Conservation (phyloP, 495 filamentous ascomycete genomes). For the Lichina pygmaea region DNA sequence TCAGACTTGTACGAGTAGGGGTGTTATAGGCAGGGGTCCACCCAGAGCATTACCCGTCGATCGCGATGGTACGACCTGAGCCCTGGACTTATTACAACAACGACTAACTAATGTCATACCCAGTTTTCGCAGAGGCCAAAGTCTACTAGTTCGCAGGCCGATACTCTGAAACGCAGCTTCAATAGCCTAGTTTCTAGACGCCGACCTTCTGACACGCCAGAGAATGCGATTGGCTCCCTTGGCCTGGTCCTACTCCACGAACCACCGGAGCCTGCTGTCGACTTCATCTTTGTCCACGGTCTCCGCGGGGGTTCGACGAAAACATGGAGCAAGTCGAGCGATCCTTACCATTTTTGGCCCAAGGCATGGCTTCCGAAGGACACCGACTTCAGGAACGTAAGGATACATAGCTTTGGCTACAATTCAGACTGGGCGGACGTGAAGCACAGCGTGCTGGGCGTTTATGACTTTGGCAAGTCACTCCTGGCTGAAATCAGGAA, state of each 20-base stretch:
- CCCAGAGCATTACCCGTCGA: too few relatives aligned
- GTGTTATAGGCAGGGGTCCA: too few relatives aligned
- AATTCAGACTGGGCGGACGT: slow-evolving; percentile 1
- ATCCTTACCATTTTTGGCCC: slow-evolving; percentile 12
- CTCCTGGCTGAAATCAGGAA: slow-evolving; percentile 1
- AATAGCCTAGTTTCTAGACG: too few relatives aligned
- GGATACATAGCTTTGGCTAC: slow-evolving; percentile 17
- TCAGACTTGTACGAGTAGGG: too few relatives aligned
- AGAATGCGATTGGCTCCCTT: slow-evolving; percentile 8
- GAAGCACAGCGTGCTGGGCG: slow-evolving; percentile 1
- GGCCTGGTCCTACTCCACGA: slow-evolving; percentile 13
- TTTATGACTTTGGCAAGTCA: slow-evolving; percentile 3
- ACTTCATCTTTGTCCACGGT: slow-evolving; percentile 12
- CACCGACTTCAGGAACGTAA: slow-evolving; percentile 8
- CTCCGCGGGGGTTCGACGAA: slow-evolving; percentile 5
- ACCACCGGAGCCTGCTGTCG: slow-evolving; percentile 7
- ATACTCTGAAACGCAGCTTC: too few relatives aligned
- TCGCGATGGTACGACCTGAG: too few relatives aligned
- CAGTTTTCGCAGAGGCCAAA: too few relatives aligned
- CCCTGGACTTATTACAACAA: too few relatives aligned
- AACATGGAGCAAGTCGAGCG: slow-evolving; percentile 1
- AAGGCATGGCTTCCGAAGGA: slow-evolving; percentile 15
- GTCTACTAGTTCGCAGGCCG: too few relatives aligned
- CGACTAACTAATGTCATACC: too few relatives aligned
- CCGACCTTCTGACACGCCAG: background rate